Evolutionary conservation across 2,329 filamentous ascomycete species (phyloP).

Genomic region (Aotearoamyces nothofagi): DNA sequence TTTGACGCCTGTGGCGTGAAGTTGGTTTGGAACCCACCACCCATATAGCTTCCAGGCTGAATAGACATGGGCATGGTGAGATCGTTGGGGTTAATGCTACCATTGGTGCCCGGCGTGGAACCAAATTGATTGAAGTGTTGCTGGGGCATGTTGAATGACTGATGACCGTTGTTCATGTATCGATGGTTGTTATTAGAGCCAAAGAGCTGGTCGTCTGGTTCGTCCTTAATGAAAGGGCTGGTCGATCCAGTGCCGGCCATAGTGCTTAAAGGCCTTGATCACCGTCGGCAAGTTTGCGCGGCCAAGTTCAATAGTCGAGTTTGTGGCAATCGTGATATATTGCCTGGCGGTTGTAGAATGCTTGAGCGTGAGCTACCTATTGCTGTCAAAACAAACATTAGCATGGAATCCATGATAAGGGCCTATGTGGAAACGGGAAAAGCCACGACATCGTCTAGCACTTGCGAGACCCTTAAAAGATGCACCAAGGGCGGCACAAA

Average conservation of each 20-base stretch:
- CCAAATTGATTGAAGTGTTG: slow-evolving; percentile 25
- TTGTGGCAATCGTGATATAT: no score
- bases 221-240: slow-evolving; percentile 52
- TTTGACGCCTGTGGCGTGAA: slow-evolving; percentile 35
- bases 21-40: slow-evolving; percentile 46
- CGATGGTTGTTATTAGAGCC: slow-evolving; percentile 13
- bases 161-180: slow-evolving; percentile 16
- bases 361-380: no score
- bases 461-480: no score
- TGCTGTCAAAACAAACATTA: slow-evolving; percentile 20
- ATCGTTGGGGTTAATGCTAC: slow-evolving; percentile 70
- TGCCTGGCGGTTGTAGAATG: no score
- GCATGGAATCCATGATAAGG: no score
- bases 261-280: slow-evolving; percentile 7
- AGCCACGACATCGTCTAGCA: no score
- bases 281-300: slow-evolving; percentile 2
- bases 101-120: slow-evolving; percentile 21
- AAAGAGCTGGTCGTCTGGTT: slow-evolving; percentile 47
- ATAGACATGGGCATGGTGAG: slow-evolving; percentile 49
- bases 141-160: slow-evolving; percentile 26
- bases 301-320: slow-evolving; percentile 1
- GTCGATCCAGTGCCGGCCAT: slow-evolving; percentile 21
- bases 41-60: slow-evolving; percentile 28
- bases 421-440: no score
- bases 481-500: no score